Evolutionary conservation across 1,284 basidiomycete genomes (phyloP).

Genomic region (Papiliotrema fonsecae): DNA sequence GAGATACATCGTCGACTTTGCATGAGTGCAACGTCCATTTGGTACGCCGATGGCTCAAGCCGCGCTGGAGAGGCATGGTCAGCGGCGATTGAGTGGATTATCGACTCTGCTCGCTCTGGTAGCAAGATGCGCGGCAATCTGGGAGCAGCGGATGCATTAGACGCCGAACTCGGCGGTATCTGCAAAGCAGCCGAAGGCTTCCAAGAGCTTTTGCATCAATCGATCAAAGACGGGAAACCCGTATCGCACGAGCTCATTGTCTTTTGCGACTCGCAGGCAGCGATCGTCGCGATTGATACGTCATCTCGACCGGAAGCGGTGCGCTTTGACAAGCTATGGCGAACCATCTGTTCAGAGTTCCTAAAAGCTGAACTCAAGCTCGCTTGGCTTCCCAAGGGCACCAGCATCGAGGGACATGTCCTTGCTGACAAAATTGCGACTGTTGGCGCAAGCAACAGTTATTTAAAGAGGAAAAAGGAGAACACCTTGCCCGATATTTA

Average conservation of each 20-base stretch:
- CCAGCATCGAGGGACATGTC: constrained; percentile 38
- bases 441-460: constrained; percentile 42
- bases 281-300: constrained; percentile 44
- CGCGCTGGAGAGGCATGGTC: constrained; percentile 47
- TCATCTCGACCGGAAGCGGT: constrained; percentile 37
- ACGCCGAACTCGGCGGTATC: constrained; percentile 43
- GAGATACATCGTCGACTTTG: constrained; percentile 39
- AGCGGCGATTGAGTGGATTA: constrained; percentile 44
- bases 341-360: constrained; percentile 38
- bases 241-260: constrained; percentile 42
- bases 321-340: constrained; percentile 39
- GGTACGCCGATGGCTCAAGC: constrained; percentile 44
- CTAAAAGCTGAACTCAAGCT: constrained; percentile 38
- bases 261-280: constrained; percentile 44
- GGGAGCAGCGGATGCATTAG: constrained; percentile 35
- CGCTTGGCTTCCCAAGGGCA: constrained; percentile 41
- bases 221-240: constrained; percentile 31
- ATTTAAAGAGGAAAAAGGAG: constrained; percentile 37
- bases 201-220: constrained; percentile 31
- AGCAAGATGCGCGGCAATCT: constrained; percentile 40
- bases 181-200: constrained; percentile 45
- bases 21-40: constrained; percentile 26
- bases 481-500: constrained; percentile 31
- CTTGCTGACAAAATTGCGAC: constrained; percentile 44
- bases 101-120: constrained; percentile 31